A percentile compares a stretch with the other conserved stretches of the same genome.
phyloP scores from a whole-genome alignment of 257 asterid species.

The Plectranthus barbatus region DNA sequence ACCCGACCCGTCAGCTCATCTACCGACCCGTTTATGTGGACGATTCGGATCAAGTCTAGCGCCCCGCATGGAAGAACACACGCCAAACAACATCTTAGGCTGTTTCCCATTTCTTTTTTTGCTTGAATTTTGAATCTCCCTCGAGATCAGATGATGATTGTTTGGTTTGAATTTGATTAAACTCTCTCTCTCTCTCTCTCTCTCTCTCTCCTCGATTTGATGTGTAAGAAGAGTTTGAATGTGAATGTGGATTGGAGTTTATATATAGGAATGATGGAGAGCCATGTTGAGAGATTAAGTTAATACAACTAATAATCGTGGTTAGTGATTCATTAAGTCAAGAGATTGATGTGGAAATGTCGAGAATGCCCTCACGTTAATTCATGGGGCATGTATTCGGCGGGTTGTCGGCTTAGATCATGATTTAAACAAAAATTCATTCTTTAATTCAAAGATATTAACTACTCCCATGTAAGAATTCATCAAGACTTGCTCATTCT shows the following conservation, averaged over 20 bases:
- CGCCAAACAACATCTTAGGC: constrained; percentile 90
- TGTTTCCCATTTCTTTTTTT: constrained; percentile 92
- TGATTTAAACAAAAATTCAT: background rate
- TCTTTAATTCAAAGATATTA: background rate
- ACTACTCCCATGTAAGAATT: background rate
- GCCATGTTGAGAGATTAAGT: background rate
- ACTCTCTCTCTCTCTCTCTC: background rate
- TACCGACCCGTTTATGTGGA: constrained; percentile 66
- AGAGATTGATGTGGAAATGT: background rate
- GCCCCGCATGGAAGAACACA: constrained; percentile 97
- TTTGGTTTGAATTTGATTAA: background rate
- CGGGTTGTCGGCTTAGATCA: background rate
- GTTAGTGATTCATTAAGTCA: background rate
- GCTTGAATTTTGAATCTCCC: background rate
- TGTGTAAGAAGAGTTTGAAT: constrained; percentile 4
- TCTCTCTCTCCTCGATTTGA: background rate
- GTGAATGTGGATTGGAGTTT: background rate
- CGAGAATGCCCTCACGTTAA: constrained; percentile 11
- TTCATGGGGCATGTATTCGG: background rate
- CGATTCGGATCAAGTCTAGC: constrained; percentile 81
- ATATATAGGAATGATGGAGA: constrained; percentile 16
- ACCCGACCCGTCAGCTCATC: constrained; percentile 70
- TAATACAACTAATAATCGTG: background rate
- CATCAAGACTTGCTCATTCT: background rate
- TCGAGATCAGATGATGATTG: background rate